Evolutionary conservation across 2,329 filamentous ascomycete species (phyloP).

Genomic region (Immersiporthe knoxdaviesiana): DNA sequence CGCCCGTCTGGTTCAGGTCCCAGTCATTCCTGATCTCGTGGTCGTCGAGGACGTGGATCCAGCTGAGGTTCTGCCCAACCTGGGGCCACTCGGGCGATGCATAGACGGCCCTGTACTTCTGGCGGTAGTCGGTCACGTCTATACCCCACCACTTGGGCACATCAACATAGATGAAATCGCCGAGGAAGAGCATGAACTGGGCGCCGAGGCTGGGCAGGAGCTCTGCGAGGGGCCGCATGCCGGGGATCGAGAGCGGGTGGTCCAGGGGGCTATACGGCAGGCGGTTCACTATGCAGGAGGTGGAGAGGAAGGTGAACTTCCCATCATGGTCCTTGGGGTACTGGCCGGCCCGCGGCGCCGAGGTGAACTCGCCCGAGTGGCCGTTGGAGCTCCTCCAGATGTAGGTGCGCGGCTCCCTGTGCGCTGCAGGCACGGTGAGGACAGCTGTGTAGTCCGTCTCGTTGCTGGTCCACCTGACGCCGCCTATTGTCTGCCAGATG

Average conservation of each 20-base stretch:
- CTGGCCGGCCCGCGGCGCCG: slow-evolving; percentile 72
- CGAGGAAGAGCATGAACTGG: slow-evolving; percentile 80
- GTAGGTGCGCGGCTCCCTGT: slow-evolving; percentile 74
- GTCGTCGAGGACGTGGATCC: slow-evolving; percentile 96
- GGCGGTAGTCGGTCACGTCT: slow-evolving; percentile 74
- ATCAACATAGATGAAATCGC: slow-evolving; percentile 90
- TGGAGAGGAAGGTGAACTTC: slow-evolving; percentile 87
- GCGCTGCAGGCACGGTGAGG: slow-evolving; percentile 64
- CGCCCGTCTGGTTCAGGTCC: slow-evolving; percentile 77
- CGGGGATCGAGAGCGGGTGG: slow-evolving; percentile 80
- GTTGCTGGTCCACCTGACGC: slow-evolving; percentile 67
- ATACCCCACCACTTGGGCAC: slow-evolving; percentile 81
- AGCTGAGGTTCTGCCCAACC: slow-evolving; percentile 79
- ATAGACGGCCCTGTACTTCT: slow-evolving; percentile 95
- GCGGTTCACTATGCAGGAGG: slow-evolving; percentile 88
- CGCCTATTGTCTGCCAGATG: slow-evolving; percentile 69
- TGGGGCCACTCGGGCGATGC: slow-evolving; percentile 88
- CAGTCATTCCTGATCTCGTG: slow-evolving; percentile 97
- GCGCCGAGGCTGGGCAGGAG: slow-evolving; percentile 72
- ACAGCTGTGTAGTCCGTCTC: slow-evolving; percentile 82
- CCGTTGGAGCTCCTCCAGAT: slow-evolving; percentile 88
- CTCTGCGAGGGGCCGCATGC: slow-evolving; percentile 75
- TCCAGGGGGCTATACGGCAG: slow-evolving; percentile 88
- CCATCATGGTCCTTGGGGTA: slow-evolving; percentile 63
- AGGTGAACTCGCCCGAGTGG: slow-evolving; percentile 78